Evolutionary conservation across 2,329 filamentous ascomycete genomes (phyloP).

Genomic region (Emericellopsis atlantica): DNA sequence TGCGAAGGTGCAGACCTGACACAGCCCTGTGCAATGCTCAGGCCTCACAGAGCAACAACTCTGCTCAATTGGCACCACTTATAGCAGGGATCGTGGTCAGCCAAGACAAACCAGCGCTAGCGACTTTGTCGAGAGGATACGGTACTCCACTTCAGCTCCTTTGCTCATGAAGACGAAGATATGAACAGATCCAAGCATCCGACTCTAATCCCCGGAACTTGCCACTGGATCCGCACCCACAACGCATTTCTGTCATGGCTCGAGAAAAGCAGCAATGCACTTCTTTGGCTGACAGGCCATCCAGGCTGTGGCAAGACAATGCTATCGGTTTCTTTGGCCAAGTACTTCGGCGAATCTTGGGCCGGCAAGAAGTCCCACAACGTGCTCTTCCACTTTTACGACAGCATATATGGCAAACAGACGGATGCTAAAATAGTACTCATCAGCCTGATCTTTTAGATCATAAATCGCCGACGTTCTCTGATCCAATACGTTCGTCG

Average conservation of each 20-base stretch:
- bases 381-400: conserved; percentile 19
- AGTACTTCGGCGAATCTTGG: conserved; percentile 11
- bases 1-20: no score
- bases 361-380: conserved; percentile 1
- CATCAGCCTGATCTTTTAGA: conserved; percentile 19
- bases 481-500: conserved; percentile 17
- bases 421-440: conserved; percentile 20
- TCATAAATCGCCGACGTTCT: conserved; percentile 15
- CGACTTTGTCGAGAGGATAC: no score
- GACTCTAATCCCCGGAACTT: conserved; percentile 18
- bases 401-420: conserved; percentile 18
- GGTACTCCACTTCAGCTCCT: conserved; percentile 15
- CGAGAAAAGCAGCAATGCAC: conserved; percentile 10
- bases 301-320: conserved; percentile 24
- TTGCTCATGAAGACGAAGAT: conserved; percentile 14
- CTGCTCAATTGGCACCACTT: no score
- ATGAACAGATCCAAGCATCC: conserved; percentile 7
- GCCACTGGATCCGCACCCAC: conserved; percentile 19
- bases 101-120: no score
- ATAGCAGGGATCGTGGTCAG: no score
- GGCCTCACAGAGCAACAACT: no score
- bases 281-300: conserved; percentile 23
- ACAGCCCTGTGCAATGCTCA: no score
- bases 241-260: conserved; percentile 16
- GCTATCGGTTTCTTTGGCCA: conserved; percentile 17